Evolutionary conservation across 1,284 basidiomycete genomes (phyloP).

Genomic region (Ceraceosorus guamensis): DNA sequence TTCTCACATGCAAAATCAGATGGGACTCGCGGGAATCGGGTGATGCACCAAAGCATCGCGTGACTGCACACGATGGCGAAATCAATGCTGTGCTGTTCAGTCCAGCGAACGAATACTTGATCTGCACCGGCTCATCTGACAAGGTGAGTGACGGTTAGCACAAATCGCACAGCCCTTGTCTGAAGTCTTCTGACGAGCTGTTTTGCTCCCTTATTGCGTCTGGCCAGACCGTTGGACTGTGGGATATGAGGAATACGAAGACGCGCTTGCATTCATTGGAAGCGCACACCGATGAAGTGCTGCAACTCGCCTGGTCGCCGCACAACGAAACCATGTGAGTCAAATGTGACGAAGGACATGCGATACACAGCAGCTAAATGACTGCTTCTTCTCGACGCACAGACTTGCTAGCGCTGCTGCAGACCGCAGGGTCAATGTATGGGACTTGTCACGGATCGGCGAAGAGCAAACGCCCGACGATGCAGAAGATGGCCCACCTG

Average conservation of each 20-base stretch:
- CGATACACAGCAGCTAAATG: not conserved
- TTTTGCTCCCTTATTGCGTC: not conserved
- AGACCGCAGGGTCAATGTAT: constrained; percentile 86
- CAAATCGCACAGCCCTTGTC: not conserved
- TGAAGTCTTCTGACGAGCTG: no score
- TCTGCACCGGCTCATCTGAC: constrained; percentile 88
- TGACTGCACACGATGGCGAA: constrained; percentile 82
- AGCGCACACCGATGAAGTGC: constrained; percentile 86
- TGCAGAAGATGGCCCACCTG: constrained; percentile 86
- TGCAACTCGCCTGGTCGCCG: constrained; percentile 90
- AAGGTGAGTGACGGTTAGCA: constrained; percentile 57
- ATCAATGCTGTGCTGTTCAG: constrained; percentile 87
- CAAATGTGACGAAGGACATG: not conserved
- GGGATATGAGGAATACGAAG: constrained; percentile 75
- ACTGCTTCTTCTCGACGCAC: not conserved
- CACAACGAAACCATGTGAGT: constrained; percentile 56
- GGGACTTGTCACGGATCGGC: constrained; percentile 89
- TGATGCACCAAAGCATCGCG: constrained; percentile 61
- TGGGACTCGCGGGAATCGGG: constrained; percentile 76
- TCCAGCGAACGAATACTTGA: constrained; percentile 71
- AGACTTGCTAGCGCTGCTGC: constrained; percentile 59
- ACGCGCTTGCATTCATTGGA: constrained; percentile 80
- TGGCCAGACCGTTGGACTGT: constrained; percentile 73
- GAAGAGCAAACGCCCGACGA: constrained; percentile 95
- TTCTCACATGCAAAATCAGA: constrained; percentile 52